Percentiles rank a stretch among this genome's conserved stretches.
These are phyloP conservation scores for Salvia splendens DNA, from an alignment of 257 asterid genomes.

Conservation along the genomic window DNA sequence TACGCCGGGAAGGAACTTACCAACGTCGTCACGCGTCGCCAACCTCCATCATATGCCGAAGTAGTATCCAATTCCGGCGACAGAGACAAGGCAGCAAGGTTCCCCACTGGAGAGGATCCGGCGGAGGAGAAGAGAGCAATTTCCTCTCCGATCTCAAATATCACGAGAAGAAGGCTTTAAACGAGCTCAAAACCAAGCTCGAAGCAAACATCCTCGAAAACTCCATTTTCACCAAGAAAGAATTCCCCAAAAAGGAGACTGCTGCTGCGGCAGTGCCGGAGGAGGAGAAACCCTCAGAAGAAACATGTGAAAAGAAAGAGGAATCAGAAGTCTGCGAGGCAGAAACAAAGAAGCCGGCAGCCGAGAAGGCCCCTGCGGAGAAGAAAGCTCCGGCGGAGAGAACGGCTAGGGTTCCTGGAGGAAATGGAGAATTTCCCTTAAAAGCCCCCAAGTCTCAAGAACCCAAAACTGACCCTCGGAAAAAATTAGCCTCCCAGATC, in stretches of 20 bases:
- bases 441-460: too few relatives aligned
- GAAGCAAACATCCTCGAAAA: constrained; percentile 65
- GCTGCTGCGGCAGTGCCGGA: neutral
- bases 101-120: too few relatives aligned
- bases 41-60: too few relatives aligned
- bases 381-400: too few relatives aligned
- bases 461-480: too few relatives aligned
- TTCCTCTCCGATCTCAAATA: constrained; percentile 65
- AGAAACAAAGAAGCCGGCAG: constrained; percentile 27
- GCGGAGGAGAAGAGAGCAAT: constrained; percentile 85
- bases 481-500: too few relatives aligned
- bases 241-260: neutral
- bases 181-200: constrained; percentile 60
- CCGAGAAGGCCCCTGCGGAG: neutral
- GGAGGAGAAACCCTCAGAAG: constrained; percentile 21
- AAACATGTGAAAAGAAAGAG: constrained; percentile 16
- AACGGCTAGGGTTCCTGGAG: too few relatives aligned
- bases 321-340: constrained; percentile 28
- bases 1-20: too few relatives aligned
- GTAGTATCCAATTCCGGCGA: too few relatives aligned
- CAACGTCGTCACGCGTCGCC: too few relatives aligned
- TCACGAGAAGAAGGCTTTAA: constrained; percentile 62
- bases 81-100: too few relatives aligned
- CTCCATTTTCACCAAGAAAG: constrained; percentile 45
- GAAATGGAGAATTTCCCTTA: too few relatives aligned